Base-by-base conservation (phyloP, 2,329 filamentous ascomycete species). In the Ceratocystis harringtonii region DNA sequence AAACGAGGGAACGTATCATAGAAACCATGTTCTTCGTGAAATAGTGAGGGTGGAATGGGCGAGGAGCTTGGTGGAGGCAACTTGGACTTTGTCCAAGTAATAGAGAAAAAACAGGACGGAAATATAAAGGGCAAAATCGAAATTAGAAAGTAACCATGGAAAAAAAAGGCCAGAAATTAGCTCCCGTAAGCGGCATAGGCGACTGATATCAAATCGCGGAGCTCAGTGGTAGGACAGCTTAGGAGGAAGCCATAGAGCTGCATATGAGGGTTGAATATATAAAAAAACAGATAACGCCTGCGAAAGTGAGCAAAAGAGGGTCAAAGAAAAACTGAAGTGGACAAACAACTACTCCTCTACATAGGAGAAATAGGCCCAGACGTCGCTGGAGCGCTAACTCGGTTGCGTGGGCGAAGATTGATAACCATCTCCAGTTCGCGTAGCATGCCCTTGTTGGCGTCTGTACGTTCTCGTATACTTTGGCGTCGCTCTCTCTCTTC, bases 351-450 rank as follows among this genome's bases (percentile, higher is more conserved):
- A 25, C n/a, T 25, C 66, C 17, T 25, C 66, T 63, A 68, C 65
- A 68, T 68, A 12, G 66, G 64, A 44, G 65, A 25, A 44, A 67
- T 62, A 6, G 65, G 65, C 25, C 64, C 58, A 8, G 63, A 62
- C n/a, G 67, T 61, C 15, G 67, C 61, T 50, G 65, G 64, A 8
- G 66, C 72, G 67, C 77, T 78, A 43, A 73, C 70, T 55, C 77
- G 75, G 62, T 69, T 74, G 68, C 72, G 73, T 5, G 79, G 79
- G 30, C 79, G 74, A 43, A 79, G 75, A 72, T 79, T 83, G 73
- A 97, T 95, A 68, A 99, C 84, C 69, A 89, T 92, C 77, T 96
- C 90, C 67, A 99, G 80, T 76, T 99, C 94, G 69, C 88, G 86
- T 69, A 99, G 81, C 90, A 99, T 96, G 70, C 88, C 90, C 55